Base-by-base conservation (phyloP, 1,284 basidiomycete species). In the Dichomitus squalens region DNA sequence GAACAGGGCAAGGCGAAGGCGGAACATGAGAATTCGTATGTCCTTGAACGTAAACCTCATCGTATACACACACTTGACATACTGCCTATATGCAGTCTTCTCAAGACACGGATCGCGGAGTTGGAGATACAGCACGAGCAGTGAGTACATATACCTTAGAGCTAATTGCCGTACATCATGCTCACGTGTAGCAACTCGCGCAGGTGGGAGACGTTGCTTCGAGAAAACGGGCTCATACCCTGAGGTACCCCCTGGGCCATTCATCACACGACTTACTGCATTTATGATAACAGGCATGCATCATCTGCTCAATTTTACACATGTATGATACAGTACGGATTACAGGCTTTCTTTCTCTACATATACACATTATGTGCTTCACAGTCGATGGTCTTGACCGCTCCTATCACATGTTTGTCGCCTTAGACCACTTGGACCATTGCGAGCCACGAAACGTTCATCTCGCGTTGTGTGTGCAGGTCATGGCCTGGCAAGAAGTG, bases 1-100 rank as follows among this genome's bases (percentile, higher is more conserved):
- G 95, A 94, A 72, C 85, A 88, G 64, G 74, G 80, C n/a, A 80
- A 90, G 55, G 95, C 94, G 68, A 75, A 77, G 23, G 73, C 92
- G 18, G 77, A 80, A 41, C 82, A 85, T 63, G 92, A 95, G 74
- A 95, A 95, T 67, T 83, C 84, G 88, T 92, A 68, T 64, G 90
- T 79, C 49, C 18, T 41, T n/a, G n/a, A n/a, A n/a, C n/a, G n/a
- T n/a, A 51, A 39, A 23, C 11, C 18, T 39, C 9, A n/a, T 38
- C 44, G n/a, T n/a, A 20, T 20, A n/a, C 38, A 39, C 16, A n/a
- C 38, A 7, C 38, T 16, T n/a, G 38, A 12, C 31, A 12, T 6
- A 2, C 14, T 16, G 44, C 48, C 61, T 21, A 58, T 47, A 9
- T n/a, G 14, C 36, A 93, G 90, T 41, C 80, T 85, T 69, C 74